Percentiles rank a stretch among this genome's conserved stretches.
Conservation (phyloP, 148 eudicot genomes). For the Rhododendron williamsianum region DNA sequence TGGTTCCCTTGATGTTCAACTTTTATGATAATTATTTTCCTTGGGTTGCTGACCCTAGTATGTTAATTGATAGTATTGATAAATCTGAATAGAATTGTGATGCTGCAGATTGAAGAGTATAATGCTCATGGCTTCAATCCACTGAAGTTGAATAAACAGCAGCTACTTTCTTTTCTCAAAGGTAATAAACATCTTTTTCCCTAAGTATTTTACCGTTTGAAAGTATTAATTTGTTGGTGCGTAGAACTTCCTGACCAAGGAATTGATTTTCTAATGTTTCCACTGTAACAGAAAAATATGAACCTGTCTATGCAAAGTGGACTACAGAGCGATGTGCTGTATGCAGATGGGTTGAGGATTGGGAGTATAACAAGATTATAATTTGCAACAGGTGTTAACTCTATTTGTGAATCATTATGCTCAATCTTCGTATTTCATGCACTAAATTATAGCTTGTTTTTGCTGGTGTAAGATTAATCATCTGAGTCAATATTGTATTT, state of each 20-base stretch:
- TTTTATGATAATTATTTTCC: neutral
- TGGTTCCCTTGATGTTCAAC: neutral
- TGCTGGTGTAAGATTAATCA: neutral
- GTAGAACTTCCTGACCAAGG: neutral
- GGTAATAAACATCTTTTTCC: constrained; percentile 31
- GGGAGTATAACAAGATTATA: constrained; percentile 85
- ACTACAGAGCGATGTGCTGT: constrained; percentile 96
- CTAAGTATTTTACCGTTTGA: neutral
- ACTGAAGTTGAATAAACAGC: constrained; percentile 47
- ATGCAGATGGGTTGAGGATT: constrained; percentile 93
- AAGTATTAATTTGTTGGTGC: neutral
- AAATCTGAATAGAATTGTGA: neutral
- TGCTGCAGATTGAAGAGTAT: constrained; percentile 55
- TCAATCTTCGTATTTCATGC: neutral
- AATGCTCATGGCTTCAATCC: constrained; percentile 35
- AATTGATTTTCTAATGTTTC: constrained; percentile 5
- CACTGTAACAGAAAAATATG: constrained; percentile 49
- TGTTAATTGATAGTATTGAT: neutral
- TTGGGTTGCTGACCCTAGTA: neutral
- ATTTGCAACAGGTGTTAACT: constrained; percentile 78
- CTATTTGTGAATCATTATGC: neutral
- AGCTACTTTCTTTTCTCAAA: constrained; percentile 54
- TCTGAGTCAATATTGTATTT: neutral
- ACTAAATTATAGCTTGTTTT: neutral
- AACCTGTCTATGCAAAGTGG: constrained; percentile 80